Percentiles rank a stretch among this genome's conserved stretches.
phyloP scores from a whole-genome alignment of 306 rosid genomes.

The Lablab purpureus region DNA sequence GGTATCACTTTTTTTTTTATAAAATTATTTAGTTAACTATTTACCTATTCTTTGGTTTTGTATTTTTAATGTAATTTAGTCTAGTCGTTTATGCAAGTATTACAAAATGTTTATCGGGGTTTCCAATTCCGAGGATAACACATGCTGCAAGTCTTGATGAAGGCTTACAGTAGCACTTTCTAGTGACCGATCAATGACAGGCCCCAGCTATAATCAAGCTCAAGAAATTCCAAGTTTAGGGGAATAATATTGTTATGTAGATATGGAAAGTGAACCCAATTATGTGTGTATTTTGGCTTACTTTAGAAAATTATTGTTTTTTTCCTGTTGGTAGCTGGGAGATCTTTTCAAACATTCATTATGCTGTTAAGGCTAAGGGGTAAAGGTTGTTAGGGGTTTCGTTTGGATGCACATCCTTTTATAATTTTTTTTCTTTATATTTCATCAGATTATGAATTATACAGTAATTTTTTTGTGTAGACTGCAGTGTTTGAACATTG shows the following conservation, averaged over 20 bases:
- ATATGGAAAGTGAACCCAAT: conserved; percentile 12
- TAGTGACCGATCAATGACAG: not conserved
- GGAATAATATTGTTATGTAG: conserved; percentile 1
- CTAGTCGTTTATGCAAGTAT: conserved; percentile 24
- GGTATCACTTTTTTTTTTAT: conserved; percentile 55
- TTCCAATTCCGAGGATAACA: not conserved
- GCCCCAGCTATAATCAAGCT: not conserved
- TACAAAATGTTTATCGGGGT: conserved; percentile 1
- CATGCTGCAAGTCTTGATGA: not conserved
- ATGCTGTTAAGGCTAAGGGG: not conserved
- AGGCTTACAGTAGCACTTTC: not conserved
- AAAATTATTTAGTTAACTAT: not conserved
- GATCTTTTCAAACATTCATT: not conserved
- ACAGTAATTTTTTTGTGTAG: not conserved
- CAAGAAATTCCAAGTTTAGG: not conserved
- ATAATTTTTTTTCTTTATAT: not conserved
- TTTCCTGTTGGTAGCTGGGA: not conserved
- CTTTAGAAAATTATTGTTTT: not conserved
- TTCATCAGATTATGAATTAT: not conserved
- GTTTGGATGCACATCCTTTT: not conserved
- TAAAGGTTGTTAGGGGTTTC: conserved; percentile 20
- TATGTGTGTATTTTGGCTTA: not conserved
- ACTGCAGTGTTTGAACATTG: conserved; percentile 1
- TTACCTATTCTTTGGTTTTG: conserved; percentile 28
- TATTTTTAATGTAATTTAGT: conserved; percentile 1